phyloP scores from a whole-genome alignment of 169 alveolate species.

The Eimeria falciformis region DNA sequence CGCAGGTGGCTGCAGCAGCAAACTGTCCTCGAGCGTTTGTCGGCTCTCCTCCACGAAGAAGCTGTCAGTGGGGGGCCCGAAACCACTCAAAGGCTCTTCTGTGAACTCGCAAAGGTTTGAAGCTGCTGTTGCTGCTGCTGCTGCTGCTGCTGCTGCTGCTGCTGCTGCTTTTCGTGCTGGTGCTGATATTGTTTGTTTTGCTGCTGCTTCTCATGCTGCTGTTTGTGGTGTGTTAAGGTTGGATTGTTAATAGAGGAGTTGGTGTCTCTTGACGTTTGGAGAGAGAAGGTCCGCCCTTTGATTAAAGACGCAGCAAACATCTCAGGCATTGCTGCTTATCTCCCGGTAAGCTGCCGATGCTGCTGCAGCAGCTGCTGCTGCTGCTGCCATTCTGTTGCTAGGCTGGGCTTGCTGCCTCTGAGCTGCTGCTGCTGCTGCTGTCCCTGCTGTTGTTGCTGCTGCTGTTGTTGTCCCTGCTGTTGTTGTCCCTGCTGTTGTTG shows the following conservation, averaged over 20 bases:
- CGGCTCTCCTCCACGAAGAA: neutral
- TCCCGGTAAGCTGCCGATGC: conserved; percentile 47
- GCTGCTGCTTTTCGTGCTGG: conserved; percentile 19
- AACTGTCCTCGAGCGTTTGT: neutral
- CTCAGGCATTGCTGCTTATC: neutral
- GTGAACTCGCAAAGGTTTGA: neutral
- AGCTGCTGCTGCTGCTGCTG: neutral
- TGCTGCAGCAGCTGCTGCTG: conserved; percentile 42
- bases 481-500: neutral
- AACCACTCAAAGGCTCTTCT: neutral
- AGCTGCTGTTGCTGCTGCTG: conserved; percentile 6
- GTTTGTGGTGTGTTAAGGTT: conserved; percentile 13
- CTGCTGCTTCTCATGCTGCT: conserved; percentile 15
- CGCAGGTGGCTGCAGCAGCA: conserved; percentile 9
- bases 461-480: neutral
- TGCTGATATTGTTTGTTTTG: too few relatives aligned
- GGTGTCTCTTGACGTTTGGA: conserved; percentile 23
- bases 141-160: conserved; percentile 23
- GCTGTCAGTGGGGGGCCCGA: conserved; percentile 1
- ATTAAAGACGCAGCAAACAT: neutral
- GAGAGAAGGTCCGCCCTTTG: conserved; percentile 45
- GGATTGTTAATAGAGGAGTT: conserved; percentile 33
- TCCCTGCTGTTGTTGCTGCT: neutral
- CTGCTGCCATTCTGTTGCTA: neutral
- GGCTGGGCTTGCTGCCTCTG: neutral